Evolutionary conservation across 768 basidiomycete genomes (phyloP).

Genomic region (Scleroderma bovista): DNA sequence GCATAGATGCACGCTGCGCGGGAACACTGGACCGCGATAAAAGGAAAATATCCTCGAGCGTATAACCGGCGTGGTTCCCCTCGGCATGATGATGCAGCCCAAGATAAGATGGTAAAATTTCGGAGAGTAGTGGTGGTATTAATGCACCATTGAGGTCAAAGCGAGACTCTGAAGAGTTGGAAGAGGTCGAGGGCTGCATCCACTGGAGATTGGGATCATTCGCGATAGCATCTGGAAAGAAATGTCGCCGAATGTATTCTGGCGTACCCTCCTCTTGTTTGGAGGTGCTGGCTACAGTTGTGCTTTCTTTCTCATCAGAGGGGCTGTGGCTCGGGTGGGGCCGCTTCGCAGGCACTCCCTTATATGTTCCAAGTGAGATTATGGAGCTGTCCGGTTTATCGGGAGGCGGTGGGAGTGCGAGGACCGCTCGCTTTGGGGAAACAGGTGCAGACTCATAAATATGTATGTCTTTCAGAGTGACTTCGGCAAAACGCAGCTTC

Average conservation of each 20-base stretch:
- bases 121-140: conserved; percentile 50
- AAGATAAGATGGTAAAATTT: conserved; percentile 70
- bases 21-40: conserved; percentile 77
- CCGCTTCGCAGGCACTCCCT: conserved; percentile 10
- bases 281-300: not conserved
- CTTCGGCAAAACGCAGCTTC: conserved; percentile 69
- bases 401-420: conserved; percentile 49
- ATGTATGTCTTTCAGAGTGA: conserved; percentile 68
- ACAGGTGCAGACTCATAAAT: conserved; percentile 80
- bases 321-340: conserved; percentile 2
- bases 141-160: conserved; percentile 75
- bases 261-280: conserved; percentile 67
- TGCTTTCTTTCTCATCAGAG: not conserved
- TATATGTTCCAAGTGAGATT: conserved; percentile 38
- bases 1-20: conserved; percentile 79
- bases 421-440: conserved; percentile 54
- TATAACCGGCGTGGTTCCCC: conserved; percentile 75
- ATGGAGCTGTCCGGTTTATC: conserved; percentile 20
- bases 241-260: conserved; percentile 77
- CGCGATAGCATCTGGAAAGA: conserved; percentile 67
- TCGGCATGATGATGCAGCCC: conserved; percentile 91
- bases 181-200: conserved; percentile 42
- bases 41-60: conserved; percentile 77
- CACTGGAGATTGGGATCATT: conserved; percentile 77
- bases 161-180: conserved; percentile 36